Percentiles rank a stretch among this genome's conserved stretches.
Evolutionary conservation across 2,329 filamentous ascomycete genomes (phyloP).

Genomic region (Apiospora arundinis): DNA sequence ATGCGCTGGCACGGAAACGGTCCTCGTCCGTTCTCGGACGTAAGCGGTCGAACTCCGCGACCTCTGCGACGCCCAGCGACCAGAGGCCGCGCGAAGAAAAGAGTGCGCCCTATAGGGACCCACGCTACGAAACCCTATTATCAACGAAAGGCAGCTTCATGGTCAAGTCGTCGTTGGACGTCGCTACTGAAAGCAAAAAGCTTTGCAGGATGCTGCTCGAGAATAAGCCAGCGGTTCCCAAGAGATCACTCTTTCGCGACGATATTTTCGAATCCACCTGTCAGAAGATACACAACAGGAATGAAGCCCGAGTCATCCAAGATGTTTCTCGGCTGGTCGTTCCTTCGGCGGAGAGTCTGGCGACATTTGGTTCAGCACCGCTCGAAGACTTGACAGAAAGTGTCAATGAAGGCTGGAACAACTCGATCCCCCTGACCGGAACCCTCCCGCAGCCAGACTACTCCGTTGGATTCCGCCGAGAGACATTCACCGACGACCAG

Average conservation of each 20-base stretch:
- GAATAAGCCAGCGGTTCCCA: too few relatives aligned
- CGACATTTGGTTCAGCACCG: neutral
- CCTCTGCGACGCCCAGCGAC: slow-evolving; percentile 44
- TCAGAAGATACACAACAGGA: slow-evolving; percentile 39
- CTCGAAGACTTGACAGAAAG: slow-evolving; percentile 39
- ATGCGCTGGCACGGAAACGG: slow-evolving; percentile 40
- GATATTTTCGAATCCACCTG: slow-evolving; percentile 45
- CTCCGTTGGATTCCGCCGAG: slow-evolving; percentile 47
- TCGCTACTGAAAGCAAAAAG: slow-evolving; percentile 43
- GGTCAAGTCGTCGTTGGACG: slow-evolving; percentile 39
- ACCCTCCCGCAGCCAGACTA: slow-evolving; percentile 52
- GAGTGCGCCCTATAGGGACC: slow-evolving; percentile 43
- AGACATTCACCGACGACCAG: slow-evolving; percentile 51
- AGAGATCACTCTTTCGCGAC: slow-evolving; percentile 47
- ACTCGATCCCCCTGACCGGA: slow-evolving; percentile 43
- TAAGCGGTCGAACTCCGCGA: slow-evolving; percentile 37
- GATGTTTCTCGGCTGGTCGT: slow-evolving; percentile 43
- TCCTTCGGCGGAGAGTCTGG: slow-evolving; percentile 39
- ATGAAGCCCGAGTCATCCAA: slow-evolving; percentile 45
- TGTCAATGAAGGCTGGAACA: slow-evolving; percentile 50
- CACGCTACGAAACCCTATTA: slow-evolving; percentile 45
- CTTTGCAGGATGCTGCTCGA: too few relatives aligned
- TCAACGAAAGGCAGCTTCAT: slow-evolving; percentile 50
- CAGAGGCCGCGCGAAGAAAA: slow-evolving; percentile 47
- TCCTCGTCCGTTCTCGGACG: slow-evolving; percentile 31